These are phyloP conservation scores for Pholiota molesta DNA, from an alignment of 768 basidiomycete species.

Conservation along the genomic window DNA sequence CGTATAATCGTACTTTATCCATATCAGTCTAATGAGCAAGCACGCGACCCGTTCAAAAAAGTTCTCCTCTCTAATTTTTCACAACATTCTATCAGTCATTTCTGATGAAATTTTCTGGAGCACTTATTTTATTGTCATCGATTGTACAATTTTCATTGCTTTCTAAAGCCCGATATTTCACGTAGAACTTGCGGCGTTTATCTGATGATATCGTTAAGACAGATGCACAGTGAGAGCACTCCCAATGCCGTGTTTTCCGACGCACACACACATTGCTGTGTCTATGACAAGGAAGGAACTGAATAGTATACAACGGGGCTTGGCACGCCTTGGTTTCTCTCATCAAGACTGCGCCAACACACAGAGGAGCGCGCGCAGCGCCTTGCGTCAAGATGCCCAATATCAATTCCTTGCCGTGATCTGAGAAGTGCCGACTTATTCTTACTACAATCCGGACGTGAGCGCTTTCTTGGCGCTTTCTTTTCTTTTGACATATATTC, in stretches of 20 bases:
- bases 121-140: neutral
- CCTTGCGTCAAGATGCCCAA: neutral
- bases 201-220: neutral
- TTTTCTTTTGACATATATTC: neutral
- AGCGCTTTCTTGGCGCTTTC: neutral
- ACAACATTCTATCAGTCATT: neutral
- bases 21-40: too few relatives aligned
- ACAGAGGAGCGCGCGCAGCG: neutral
- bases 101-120: neutral
- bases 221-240: neutral
- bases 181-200: neutral
- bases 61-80: too few relatives aligned
- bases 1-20: too few relatives aligned
- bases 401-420: neutral
- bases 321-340: neutral
- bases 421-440: neutral
- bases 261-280: neutral
- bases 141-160: neutral
- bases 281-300: neutral
- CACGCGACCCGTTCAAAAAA: neutral
- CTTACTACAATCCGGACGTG: neutral
- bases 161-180: neutral
- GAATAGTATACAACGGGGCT: neutral
- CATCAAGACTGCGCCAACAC: neutral
- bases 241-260: neutral